Conservation (phyloP, 2,329 filamentous ascomycete genomes). For the Aspergillus niger region DNA sequence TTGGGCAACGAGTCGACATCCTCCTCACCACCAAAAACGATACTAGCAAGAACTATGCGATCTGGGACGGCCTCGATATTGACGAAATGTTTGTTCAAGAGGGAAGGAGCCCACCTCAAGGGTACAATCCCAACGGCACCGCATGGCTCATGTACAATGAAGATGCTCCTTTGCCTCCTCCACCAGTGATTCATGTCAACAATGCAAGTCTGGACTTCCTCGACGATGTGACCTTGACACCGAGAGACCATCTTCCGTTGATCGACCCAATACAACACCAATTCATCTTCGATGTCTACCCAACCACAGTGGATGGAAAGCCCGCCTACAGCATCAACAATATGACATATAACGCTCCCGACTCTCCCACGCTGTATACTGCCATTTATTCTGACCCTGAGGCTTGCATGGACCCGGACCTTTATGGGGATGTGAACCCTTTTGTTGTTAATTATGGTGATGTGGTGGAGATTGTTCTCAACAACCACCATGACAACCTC, state of each 20-base stretch:
- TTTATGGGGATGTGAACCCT: constrained; percentile 70
- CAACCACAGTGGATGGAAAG: constrained; percentile 70
- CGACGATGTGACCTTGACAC: constrained; percentile 59
- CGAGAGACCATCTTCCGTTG: constrained; percentile 26
- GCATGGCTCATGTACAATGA: constrained; percentile 57
- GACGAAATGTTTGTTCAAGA: constrained; percentile 46
- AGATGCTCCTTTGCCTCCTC: constrained; percentile 46
- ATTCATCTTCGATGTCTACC: constrained; percentile 50
- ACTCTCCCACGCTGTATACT: constrained; percentile 79
- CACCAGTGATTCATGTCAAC: constrained; percentile 61
- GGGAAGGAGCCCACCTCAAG: constrained; percentile 56
- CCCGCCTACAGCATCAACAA: constrained; percentile 68
- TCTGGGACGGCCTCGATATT: constrained; percentile 70
- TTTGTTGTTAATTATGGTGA: constrained; percentile 68
- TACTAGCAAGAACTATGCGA: constrained; percentile 64
- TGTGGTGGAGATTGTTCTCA: constrained; percentile 40
- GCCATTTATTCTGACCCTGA: constrained; percentile 61
- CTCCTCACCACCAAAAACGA: constrained; percentile 63
- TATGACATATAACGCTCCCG: constrained; percentile 71
- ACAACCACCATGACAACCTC: constrained; percentile 37
- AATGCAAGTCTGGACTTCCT: constrained; percentile 55
- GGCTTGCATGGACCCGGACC: constrained; percentile 56
- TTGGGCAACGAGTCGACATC: constrained; percentile 64
- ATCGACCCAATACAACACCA: constrained; percentile 34
- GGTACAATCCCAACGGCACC: constrained; percentile 61